Evolutionary conservation across 306 rosid genomes (phyloP).

Genomic region (Urtica urens): DNA sequence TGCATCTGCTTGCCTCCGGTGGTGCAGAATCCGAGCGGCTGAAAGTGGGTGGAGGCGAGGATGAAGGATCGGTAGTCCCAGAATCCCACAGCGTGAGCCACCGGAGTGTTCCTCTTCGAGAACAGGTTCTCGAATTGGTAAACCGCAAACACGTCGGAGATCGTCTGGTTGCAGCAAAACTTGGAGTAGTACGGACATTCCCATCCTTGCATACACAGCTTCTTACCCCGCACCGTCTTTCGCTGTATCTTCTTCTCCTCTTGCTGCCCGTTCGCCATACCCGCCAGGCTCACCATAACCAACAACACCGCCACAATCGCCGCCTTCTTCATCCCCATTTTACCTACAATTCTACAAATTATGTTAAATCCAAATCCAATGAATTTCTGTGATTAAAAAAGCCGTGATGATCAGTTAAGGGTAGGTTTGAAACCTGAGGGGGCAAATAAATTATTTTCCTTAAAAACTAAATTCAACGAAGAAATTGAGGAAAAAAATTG

Average conservation of each 20-base stretch:
- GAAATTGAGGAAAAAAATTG: too few species aligned
- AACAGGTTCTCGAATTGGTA: constrained; percentile 89
- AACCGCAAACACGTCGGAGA: constrained; percentile 48
- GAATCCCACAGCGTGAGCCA: constrained; percentile 76
- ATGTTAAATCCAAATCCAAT: too few species aligned
- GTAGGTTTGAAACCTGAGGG: not conserved
- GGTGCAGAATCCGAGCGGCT: constrained; percentile 83
- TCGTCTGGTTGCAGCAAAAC: constrained; percentile 71
- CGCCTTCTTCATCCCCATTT: constrained; percentile 7
- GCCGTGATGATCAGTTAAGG: not conserved
- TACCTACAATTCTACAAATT: not conserved
- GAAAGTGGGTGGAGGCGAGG: constrained; percentile 43
- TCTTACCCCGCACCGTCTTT: constrained; percentile 55
- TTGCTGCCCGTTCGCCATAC: constrained; percentile 23
- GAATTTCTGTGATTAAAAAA: not conserved
- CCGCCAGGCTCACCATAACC: constrained; percentile 13
- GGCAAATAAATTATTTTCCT: too few species aligned
- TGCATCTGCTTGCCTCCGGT: constrained; percentile 59
- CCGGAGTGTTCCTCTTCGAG: constrained; percentile 58
- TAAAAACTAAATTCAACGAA: too few species aligned
- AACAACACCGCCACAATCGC: not conserved
- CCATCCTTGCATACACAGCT: constrained; percentile 65
- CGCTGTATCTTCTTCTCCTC: constrained; percentile 31
- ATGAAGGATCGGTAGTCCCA: constrained; percentile 86
- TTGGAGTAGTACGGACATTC: constrained; percentile 60